These are phyloP conservation scores for Castanospermum australe DNA, from an alignment of 306 rosid species.

Conservation along the genomic window DNA sequence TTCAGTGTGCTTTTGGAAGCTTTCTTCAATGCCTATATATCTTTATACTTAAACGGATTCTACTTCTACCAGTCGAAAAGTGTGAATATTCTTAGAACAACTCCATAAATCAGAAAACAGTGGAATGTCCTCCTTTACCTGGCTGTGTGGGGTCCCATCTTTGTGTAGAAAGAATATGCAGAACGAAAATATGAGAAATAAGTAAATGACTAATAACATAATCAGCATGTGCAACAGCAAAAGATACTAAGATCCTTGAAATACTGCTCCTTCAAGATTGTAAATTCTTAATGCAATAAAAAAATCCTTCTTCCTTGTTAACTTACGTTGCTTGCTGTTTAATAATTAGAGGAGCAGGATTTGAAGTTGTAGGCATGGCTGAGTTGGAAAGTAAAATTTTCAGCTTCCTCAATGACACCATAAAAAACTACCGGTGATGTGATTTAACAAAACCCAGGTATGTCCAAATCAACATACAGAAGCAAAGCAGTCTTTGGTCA, in stretches of 20 bases:
- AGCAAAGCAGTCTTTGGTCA: too few relatives aligned
- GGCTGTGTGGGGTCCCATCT: not conserved
- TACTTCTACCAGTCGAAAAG: not conserved
- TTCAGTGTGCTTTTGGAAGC: slow-evolving; percentile 11
- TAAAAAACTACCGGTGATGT: too few relatives aligned
- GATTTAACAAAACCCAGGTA: too few relatives aligned
- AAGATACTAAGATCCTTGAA: not conserved
- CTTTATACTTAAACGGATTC: slow-evolving; percentile 15
- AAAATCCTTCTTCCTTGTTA: too few relatives aligned
- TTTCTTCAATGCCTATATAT: not conserved
- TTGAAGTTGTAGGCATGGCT: too few relatives aligned
- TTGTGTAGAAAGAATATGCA: too few relatives aligned
- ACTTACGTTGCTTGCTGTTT: too few relatives aligned
- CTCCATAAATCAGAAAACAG: not conserved
- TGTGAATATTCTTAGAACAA: slow-evolving; percentile 8
- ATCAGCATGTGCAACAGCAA: not conserved
- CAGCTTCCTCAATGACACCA: too few relatives aligned
- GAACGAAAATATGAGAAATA: not conserved
- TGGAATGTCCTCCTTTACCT: not conserved
- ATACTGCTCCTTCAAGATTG: not conserved
- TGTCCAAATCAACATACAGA: too few relatives aligned
- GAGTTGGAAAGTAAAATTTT: too few relatives aligned
- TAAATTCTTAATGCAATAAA: too few relatives aligned
- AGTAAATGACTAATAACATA: not conserved
- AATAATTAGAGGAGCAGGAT: too few relatives aligned